phyloP scores from a whole-genome alignment of 2,329 filamentous ascomycete genomes.

The Phialophora verrucosa region DNA sequence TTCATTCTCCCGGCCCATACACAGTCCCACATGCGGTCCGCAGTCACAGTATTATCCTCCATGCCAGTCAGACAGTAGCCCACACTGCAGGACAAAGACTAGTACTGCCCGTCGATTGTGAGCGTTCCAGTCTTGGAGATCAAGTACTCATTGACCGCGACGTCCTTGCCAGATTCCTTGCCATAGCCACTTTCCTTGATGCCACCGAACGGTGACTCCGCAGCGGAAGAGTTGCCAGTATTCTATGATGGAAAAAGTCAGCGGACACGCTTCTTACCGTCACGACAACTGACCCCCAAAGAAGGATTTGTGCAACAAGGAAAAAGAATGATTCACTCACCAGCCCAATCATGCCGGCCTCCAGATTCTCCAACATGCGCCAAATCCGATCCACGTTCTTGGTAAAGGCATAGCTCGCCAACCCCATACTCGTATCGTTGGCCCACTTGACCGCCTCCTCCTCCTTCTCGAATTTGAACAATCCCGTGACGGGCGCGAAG shows the following conservation, averaged over 20 bases:
- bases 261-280: not conserved
- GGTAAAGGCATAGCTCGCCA: slow-evolving; percentile 70
- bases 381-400: slow-evolving; percentile 70
- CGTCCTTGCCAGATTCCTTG: slow-evolving; percentile 70
- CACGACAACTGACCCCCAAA: too few relatives aligned
- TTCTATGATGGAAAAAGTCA: slow-evolving; percentile 27
- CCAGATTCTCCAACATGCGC: slow-evolving; percentile 69
- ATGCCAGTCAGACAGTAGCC: not conserved
- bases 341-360: slow-evolving; percentile 72
- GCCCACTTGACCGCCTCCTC: slow-evolving; percentile 62
- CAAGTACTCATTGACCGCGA: slow-evolving; percentile 67
- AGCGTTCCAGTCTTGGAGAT: slow-evolving; percentile 70
- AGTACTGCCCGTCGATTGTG: slow-evolving; percentile 64
- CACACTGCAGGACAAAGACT: slow-evolving; percentile 2
- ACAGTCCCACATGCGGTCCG: not conserved
- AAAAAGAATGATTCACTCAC: slow-evolving; percentile 43
- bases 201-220: slow-evolving; percentile 70
- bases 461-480: slow-evolving; percentile 70
- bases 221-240: slow-evolving; percentile 66
- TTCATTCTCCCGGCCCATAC: not conserved
- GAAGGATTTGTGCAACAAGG: not conserved
- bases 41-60: not conserved
- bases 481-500: slow-evolving; percentile 68
- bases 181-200: slow-evolving; percentile 72
- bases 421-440: slow-evolving; percentile 39